Base-by-base conservation (phyloP, 225 moss, liverwort and hornwort species). In the Marchantia polymorpha region DNA sequence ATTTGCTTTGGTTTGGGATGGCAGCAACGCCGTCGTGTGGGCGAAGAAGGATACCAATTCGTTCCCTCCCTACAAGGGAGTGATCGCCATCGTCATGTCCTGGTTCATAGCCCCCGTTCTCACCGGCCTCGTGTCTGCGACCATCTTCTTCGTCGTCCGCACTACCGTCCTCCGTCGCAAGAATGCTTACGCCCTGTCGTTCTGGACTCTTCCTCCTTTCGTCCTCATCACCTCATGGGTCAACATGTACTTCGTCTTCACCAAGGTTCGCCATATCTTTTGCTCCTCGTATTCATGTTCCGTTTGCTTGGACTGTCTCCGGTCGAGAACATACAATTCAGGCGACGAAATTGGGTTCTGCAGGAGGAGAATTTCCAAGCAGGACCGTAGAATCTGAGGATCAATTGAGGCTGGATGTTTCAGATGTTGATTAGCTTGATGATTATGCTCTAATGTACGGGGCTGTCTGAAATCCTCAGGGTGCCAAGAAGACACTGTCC, bases 241-340 rank as follows among this genome's bases (percentile, higher is more conserved):
- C 79, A 92, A 92, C 82, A 83, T 91, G 48, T 92, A 91, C 80
- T 92, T 92, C 79, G 87, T 92, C 54, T 92, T 92, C 85, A 92
- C 92, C 53, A 92, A 92, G 86, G 78, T 79, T 22, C 29, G 78
- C 27, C 29, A n/a, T 15, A n/a, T 48, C 8, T 60, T 58, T 7
- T 54, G 52, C 30, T 54, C 5, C 90, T 92, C 76, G 83, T 92
- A 23, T 89, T 89, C 82, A 90, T 87, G n/a, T n/a, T n/a, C n/a
- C n/a, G n/a, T n/a, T n/a, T n/a, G n/a, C n/a, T n/a, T n/a, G n/a
- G 47, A 90, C 89, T 12, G 73, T 23, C 20, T 13, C 9, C 23
- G 53, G 12, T 27, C 8, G 47, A 27, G 53, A 22, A 23, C 7
- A 52, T 4, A 46, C 8, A 53, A 49, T 53, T 52, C 16, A 12